Conservation (phyloP, 176 grass and related monocot species). For the Zoysia japonica region DNA sequence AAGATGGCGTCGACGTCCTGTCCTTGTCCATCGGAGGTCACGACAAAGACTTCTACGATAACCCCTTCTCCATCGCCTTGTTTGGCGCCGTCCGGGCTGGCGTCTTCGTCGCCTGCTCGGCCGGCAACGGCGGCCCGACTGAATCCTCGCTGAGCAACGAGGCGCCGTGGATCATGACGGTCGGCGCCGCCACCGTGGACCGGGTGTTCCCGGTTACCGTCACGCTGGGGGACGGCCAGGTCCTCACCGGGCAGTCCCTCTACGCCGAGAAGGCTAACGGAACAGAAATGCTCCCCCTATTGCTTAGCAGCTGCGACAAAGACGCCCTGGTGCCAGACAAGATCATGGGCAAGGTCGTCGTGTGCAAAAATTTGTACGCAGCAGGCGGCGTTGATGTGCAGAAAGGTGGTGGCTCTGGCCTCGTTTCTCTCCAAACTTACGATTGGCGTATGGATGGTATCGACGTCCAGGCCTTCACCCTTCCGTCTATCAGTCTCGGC, state of each 20-base stretch:
- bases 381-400: neutral
- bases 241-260: conserved; percentile 40
- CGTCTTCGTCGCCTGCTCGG: conserved; percentile 39
- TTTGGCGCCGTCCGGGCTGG: conserved; percentile 31
- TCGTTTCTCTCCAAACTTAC: neutral
- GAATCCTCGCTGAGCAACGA: neutral
- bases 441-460: neutral
- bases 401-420: conserved; percentile 12
- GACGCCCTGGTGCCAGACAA: neutral
- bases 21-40: conserved; percentile 12
- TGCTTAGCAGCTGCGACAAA: neutral
- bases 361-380: neutral
- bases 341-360: conserved; percentile 37
- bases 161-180: conserved; percentile 40
- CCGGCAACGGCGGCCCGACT: neutral
- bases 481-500: conserved; percentile 24
- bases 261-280: neutral
- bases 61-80: conserved; percentile 21
- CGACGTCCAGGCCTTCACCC: conserved; percentile 7
- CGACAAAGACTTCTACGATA: neutral
- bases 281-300: neutral
- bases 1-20: conserved; percentile 45
- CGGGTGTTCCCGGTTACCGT: conserved; percentile 30
- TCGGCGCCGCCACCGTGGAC: conserved; percentile 34
- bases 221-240: conserved; percentile 26